Evolutionary conservation across 2,329 filamentous ascomycete genomes (phyloP).

Genomic region (Botrytis fragariae): DNA sequence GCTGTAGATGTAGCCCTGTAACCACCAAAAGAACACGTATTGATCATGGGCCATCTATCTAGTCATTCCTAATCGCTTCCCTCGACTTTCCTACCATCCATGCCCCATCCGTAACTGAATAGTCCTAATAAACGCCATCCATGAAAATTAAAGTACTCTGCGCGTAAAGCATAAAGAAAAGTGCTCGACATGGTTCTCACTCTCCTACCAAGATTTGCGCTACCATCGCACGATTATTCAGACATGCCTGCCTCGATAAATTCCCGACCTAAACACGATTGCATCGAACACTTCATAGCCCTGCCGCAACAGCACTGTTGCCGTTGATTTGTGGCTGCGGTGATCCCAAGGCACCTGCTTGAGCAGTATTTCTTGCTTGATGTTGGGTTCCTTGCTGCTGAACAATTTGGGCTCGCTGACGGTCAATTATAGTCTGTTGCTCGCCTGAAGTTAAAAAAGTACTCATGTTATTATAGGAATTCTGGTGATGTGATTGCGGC

Average conservation of each 20-base stretch:
- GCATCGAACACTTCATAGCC: neutral
- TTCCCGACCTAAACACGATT: slow-evolving; percentile 6
- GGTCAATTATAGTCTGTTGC: slow-evolving; percentile 40
- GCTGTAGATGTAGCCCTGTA: slow-evolving; percentile 7
- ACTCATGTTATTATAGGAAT: slow-evolving; percentile 27
- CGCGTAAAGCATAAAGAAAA: slow-evolving; percentile 9
- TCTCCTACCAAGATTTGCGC: neutral
- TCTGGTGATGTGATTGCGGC: slow-evolving; percentile 12
- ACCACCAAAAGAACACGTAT: slow-evolving; percentile 8
- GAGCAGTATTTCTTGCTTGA: slow-evolving; percentile 35
- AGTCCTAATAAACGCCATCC: slow-evolving; percentile 12
- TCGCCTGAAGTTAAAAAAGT: slow-evolving; percentile 38
- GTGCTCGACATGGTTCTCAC: neutral
- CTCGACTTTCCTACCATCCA: slow-evolving; percentile 10
- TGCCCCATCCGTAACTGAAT: neutral
- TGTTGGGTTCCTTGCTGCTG: slow-evolving; percentile 37
- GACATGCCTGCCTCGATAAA: neutral
- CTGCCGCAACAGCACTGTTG: slow-evolving; percentile 26
- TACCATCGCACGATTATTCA: slow-evolving; percentile 12
- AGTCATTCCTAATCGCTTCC: slow-evolving; percentile 8
- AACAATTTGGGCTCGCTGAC: slow-evolving; percentile 40
- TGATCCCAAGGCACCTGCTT: slow-evolving; percentile 31
- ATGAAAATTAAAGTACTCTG: slow-evolving; percentile 18
- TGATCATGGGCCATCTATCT: slow-evolving; percentile 16
- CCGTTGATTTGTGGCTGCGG: slow-evolving; percentile 33